Percentiles rank a stretch among this genome's conserved stretches.
These are phyloP conservation scores for Xylaria sp. DNA, from an alignment of 2,329 filamentous ascomycete genomes.

Conservation along the genomic window DNA sequence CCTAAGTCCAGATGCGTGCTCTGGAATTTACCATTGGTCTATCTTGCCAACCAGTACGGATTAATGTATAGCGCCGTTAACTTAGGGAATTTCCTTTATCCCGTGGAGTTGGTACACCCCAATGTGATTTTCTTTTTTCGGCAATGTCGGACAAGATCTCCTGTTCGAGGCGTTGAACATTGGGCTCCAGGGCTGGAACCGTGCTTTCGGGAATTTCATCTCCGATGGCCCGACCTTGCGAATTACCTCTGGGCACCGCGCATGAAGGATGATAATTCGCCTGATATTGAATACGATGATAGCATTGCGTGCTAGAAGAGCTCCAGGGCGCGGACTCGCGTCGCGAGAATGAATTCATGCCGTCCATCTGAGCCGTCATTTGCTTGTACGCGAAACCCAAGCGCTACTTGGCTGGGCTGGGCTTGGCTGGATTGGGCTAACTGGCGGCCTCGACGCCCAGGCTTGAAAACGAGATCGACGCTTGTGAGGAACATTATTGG, in stretches of 20 bases:
- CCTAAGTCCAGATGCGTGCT: too few species aligned
- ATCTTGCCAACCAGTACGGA: too few species aligned
- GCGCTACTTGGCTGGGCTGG: neutral
- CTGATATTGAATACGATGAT: conserved; percentile 5
- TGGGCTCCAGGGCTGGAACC: too few species aligned
- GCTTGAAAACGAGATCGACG: conserved; percentile 3
- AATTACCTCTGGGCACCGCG: too few species aligned
- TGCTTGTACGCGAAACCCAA: conserved; percentile 18
- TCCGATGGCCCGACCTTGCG: neutral
- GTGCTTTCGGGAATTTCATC: neutral
- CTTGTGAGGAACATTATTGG: neutral
- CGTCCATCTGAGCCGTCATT: conserved; percentile 11
- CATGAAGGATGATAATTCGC: neutral
- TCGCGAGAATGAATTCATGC: conserved; percentile 4
- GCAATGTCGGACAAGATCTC: neutral
- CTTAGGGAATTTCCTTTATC: neutral
- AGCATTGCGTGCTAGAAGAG: conserved; percentile 10
- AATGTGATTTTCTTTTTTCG: neutral
- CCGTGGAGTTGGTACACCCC: neutral
- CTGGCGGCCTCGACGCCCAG: conserved; percentile 1
- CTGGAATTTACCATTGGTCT: too few species aligned
- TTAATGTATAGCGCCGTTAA: too few species aligned
- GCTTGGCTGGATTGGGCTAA: conserved; percentile 8
- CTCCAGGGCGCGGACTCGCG: conserved; percentile 17
- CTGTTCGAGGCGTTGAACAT: neutral